Evolutionary conservation across 2,329 filamentous ascomycete species (phyloP), one percentile per base, ranked within the genome.

Genomic region (Trichoderma koningii): DNA sequence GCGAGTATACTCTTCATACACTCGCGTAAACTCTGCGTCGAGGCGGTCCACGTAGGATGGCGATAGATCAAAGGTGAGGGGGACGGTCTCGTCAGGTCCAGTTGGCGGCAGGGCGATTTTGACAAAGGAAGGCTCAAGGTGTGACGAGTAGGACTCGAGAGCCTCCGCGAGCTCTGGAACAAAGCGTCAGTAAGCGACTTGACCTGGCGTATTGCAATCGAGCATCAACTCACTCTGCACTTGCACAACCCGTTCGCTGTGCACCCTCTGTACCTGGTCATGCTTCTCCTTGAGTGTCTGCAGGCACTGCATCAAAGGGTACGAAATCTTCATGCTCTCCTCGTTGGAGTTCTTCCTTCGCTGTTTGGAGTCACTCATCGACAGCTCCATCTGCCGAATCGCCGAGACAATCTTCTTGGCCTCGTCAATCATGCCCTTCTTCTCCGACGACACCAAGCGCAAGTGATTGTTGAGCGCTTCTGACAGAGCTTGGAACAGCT

Each of bases 1-100:
- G 69, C 88, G 90, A 50, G 89, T 92, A 78, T 98, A 99, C 79
- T 99, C 96, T 73, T 98, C 93, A 77, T 98, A 98, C 21, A 99
- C 92, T 66, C 93, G 87, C 12, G 92, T 92, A 74, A 98, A 99
- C 77, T 99, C 95, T 62, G 85, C 83, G 75, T 99, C 94, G 21
- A 99, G 85, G 65, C 89, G 88, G 67, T 91, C 87, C 61, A 97
- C 91, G 73, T 98, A 99, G 5, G 89, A 84, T 0, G 91, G 88
- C 0, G 94, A 97, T n/a, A 99, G 87, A 72, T 98, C 93, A 76
- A 99, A 98, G 60, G 85, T 90, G 3, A 92, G 87, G 1, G 93
- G 87, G 45, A 96, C 83, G 14, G 88, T 88, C 52, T 91, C 87
- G 69, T 92, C 90, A 5, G 89, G 87, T 1, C 86, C 87, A 3